Conservation (phyloP, 2,329 filamentous ascomycete species). For the Monosporascus cannonballus region DNA sequence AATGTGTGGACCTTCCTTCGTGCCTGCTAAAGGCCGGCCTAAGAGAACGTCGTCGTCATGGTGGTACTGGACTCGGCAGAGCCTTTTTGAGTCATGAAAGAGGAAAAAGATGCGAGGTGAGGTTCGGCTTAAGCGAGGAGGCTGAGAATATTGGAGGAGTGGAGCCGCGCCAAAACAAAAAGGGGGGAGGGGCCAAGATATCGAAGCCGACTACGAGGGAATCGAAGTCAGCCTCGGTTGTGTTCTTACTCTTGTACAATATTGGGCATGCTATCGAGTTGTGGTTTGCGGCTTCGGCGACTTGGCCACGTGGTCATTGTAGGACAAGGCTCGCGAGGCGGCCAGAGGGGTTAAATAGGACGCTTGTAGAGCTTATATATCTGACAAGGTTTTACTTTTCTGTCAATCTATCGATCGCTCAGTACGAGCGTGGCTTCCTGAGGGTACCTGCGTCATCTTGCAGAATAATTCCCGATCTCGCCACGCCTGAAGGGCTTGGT, state of each 20-base stretch:
- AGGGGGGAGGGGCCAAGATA: too few relatives aligned
- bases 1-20: not conserved
- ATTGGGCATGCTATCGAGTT: constrained; percentile 12
- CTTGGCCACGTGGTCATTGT: constrained; percentile 14
- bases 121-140: too few relatives aligned
- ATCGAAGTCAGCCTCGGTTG: too few relatives aligned
- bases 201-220: too few relatives aligned
- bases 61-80: too few relatives aligned
- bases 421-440: constrained; percentile 10
- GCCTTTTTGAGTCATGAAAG: too few relatives aligned
- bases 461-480: constrained; percentile 1
- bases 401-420: constrained; percentile 7
- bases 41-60: too few relatives aligned
- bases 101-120: too few relatives aligned
- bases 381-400: constrained; percentile 8
- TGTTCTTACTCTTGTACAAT: constrained; percentile 3
- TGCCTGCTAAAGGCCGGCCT: too few relatives aligned
- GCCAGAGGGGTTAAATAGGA: not conserved
- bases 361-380: not conserved
- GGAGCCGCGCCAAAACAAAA: too few relatives aligned
- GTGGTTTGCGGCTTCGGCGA: constrained; percentile 13
- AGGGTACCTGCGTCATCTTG: constrained; percentile 9
- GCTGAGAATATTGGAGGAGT: too few relatives aligned
- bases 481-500: not conserved
- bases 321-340: constrained; percentile 7